A percentile compares a stretch with the other conserved stretches of the same genome.
These are phyloP conservation scores for Hymenoscyphus fructigenus DNA, from an alignment of 2,329 filamentous ascomycete species.

Conservation along the genomic window DNA sequence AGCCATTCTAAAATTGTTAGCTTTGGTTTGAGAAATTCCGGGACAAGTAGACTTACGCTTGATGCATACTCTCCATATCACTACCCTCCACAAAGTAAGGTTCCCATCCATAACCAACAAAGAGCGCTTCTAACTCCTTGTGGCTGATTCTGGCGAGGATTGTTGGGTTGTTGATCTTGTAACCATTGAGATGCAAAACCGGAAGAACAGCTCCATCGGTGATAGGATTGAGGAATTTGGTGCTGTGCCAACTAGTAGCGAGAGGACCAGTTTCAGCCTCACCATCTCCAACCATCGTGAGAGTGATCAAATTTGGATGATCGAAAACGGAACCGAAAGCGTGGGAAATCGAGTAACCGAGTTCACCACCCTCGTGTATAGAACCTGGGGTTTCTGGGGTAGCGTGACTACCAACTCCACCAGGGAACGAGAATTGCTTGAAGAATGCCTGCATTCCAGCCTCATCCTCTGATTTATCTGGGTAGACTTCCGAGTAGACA, in stretches of 20 bases:
- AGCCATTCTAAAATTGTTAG: constrained; percentile 53
- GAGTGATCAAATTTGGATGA: constrained; percentile 69
- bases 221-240: constrained; percentile 78
- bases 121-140: constrained; percentile 67
- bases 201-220: constrained; percentile 76
- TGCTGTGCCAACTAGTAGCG: constrained; percentile 79
- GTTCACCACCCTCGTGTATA: constrained; percentile 76
- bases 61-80: constrained; percentile 73
- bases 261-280: constrained; percentile 80
- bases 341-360: constrained; percentile 79
- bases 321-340: constrained; percentile 78
- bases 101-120: constrained; percentile 74
- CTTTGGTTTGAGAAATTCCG: no score
- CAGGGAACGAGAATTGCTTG: constrained; percentile 81
- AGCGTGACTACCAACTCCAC: constrained; percentile 74
- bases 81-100: constrained; percentile 80
- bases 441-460: constrained; percentile 74
- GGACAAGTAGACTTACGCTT: constrained; percentile 45
- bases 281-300: constrained; percentile 79
- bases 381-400: constrained; percentile 77
- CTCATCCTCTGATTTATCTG: constrained; percentile 66
- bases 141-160: constrained; percentile 72
- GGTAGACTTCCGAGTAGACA: constrained; percentile 75
- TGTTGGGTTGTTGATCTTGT: constrained; percentile 83
- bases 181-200: constrained; percentile 76